A percentile compares a stretch with the other conserved stretches of the same genome.
These are phyloP conservation scores for Kwoniella shandongensis DNA, from an alignment of 768 basidiomycete genomes.

Conservation along the genomic window DNA sequence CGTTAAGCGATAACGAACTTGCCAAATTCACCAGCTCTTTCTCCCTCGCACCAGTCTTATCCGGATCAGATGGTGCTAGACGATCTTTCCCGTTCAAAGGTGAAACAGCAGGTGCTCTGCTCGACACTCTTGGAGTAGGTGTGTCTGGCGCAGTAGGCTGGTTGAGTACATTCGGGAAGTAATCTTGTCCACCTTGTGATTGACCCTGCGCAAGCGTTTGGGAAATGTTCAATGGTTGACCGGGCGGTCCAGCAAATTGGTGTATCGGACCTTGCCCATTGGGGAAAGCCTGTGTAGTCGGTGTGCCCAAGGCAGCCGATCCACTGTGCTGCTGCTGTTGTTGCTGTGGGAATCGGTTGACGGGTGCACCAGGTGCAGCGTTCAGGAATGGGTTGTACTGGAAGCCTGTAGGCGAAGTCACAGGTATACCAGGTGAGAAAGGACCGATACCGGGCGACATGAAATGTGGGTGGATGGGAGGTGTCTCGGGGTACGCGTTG, in stretches of 20 bases:
- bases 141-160: conserved; percentile 9
- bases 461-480: conserved; percentile 56
- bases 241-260: conserved; percentile 10
- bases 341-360: conserved; percentile 30
- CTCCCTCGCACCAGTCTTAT: neutral
- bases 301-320: conserved; percentile 39
- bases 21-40: conserved; percentile 1
- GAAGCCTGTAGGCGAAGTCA: conserved; percentile 39
- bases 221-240: conserved; percentile 12
- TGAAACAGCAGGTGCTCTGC: neutral
- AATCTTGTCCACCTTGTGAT: conserved; percentile 10
- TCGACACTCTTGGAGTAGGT: conserved; percentile 9
- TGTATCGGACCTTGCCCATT: conserved; percentile 10
- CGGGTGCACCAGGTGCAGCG: conserved; percentile 65
- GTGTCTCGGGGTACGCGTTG: conserved; percentile 56
- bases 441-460: conserved; percentile 54
- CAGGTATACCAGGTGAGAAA: conserved; percentile 73
- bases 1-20: neutral
- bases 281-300: conserved; percentile 44
- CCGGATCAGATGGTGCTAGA: conserved; percentile 20
- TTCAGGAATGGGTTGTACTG: conserved; percentile 61
- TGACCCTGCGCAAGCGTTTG: conserved; percentile 7
- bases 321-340: conserved; percentile 16
- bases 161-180: conserved; percentile 20
- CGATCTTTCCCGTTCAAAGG: conserved; percentile 22